Base-by-base conservation (phyloP, 352 stramenopile genomes). In the Plasmopara muralis region DNA sequence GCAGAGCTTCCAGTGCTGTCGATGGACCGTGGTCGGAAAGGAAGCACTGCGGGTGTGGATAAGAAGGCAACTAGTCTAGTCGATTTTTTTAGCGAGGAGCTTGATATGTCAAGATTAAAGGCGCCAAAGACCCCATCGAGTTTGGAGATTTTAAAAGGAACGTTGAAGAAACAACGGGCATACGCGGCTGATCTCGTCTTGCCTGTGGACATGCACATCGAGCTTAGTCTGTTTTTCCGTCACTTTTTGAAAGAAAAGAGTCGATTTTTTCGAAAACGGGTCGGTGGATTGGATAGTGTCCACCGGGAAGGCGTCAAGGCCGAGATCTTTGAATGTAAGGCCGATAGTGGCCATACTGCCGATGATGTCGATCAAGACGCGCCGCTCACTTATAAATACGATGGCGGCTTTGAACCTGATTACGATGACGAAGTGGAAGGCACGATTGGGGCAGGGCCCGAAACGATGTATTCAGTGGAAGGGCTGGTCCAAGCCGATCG, bases 401-500 rank as follows among this genome's bases (percentile, higher is more conserved):
- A 53, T 31, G 66, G 47, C 14, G 64, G 68, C 7, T 76, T 73
- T 42, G 67, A 76, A 29, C 56, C 49, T 29, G 55, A 49, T 42
- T 72, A 73, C 31, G 67, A 76, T 56, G 55, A 68, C 25, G 74
- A 78, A 38, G 75, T 80, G 41, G 74, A 71, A 35, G 53, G 55
- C 15, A 52, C 49, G 14, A 65, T 44, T 9, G 66, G 41, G 8
- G 57, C 39, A 6, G 47, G 33, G 10, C 47, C 51, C 9, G 59
- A 66, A 45, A 13, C 47, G 2, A 39, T 71, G 55, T 87, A 85
- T 45, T 85, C 76, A 5, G 63, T 64, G 0, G 60, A 78, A 41
- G 69, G 60, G 20, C 66, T 95, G 13, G 63, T 98, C 9, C 71
- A 92, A 18, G 90, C 87, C 18, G 82, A 96, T 39, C 77, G 94